These are phyloP conservation scores for Priceomyces haplophilus DNA, from an alignment of 805 yeast species.

Conservation along the genomic window DNA sequence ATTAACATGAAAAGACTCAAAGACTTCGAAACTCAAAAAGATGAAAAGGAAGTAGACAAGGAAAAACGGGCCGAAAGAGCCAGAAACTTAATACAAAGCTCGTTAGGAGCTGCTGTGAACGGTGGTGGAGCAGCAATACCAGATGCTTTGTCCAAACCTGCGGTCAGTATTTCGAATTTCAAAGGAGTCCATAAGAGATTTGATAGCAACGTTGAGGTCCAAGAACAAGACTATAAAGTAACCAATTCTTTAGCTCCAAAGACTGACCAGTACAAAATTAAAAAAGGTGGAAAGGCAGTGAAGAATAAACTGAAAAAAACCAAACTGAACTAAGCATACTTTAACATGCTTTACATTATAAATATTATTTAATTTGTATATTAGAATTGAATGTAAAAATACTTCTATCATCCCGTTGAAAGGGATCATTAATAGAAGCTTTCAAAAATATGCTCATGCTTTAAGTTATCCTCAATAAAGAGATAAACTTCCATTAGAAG, in stretches of 20 bases:
- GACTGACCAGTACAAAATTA: neutral
- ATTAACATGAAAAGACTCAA: conserved; percentile 61
- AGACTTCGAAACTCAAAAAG: conserved; percentile 26
- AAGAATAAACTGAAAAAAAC: neutral
- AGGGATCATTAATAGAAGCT: conserved; percentile 28
- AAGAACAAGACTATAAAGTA: conserved; percentile 3
- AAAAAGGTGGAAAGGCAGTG: conserved; percentile 3
- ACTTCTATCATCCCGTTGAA: conserved; percentile 3
- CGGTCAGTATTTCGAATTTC: conserved; percentile 37
- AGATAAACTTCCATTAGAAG: conserved; percentile 72
- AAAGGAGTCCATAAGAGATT: conserved; percentile 40
- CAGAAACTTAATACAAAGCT: conserved; percentile 43
- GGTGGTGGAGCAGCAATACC: conserved; percentile 30
- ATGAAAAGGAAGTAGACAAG: conserved; percentile 18
- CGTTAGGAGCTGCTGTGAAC: conserved; percentile 35
- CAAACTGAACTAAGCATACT: neutral
- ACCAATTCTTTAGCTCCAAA: neutral
- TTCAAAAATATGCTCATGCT: conserved; percentile 59
- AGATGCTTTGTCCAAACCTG: conserved; percentile 26
- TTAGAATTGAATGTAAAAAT: conserved; percentile 4
- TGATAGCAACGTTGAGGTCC: conserved; percentile 14
- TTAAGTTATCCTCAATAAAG: conserved; percentile 54
- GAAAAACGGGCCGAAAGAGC: conserved; percentile 39
- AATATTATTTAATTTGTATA: neutral
- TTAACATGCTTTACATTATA: neutral